Conservation (phyloP, 1,139 yeast species). For the Hansenula sp. region DNA sequence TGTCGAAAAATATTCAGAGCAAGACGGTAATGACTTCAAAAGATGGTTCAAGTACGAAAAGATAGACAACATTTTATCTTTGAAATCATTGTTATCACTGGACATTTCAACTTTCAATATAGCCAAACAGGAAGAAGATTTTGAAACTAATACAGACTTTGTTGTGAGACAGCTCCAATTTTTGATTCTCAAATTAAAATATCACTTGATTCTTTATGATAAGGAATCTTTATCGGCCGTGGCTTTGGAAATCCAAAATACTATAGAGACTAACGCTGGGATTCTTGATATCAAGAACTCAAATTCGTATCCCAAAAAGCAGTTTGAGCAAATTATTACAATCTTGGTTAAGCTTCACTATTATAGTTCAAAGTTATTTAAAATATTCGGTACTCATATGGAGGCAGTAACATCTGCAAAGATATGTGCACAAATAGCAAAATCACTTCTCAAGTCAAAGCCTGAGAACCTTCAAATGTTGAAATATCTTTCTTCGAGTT, state of each 20-base stretch:
- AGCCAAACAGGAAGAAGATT: constrained; percentile 1
- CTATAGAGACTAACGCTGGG: neutral
- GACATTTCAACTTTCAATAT: constrained; percentile 10
- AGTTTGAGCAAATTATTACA: constrained; percentile 8
- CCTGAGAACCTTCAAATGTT: constrained; percentile 35
- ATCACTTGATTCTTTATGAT: constrained; percentile 10
- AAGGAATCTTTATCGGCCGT: constrained; percentile 6
- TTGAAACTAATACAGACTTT: constrained; percentile 3
- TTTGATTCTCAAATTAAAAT: constrained; percentile 13
- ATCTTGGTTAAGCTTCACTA: constrained; percentile 17
- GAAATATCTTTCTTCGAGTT: constrained; percentile 30
- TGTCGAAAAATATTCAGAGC: constrained; percentile 7
- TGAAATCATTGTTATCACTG: constrained; percentile 4
- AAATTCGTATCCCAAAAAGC: constrained; percentile 5
- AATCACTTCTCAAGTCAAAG: constrained; percentile 27
- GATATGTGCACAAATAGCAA: constrained; percentile 26
- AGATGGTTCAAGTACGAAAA: constrained; percentile 13
- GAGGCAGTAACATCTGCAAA: constrained; percentile 28
- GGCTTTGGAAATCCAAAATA: constrained; percentile 3
- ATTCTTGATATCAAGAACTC: constrained; percentile 12
- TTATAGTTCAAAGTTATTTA: constrained; percentile 19
- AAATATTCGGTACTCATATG: constrained; percentile 17
- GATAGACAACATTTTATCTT: constrained; percentile 8
- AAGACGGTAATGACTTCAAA: constrained; percentile 4
- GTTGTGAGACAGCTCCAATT: constrained; percentile 6